phyloP scores from a whole-genome alignment of 805 yeast species.

The Debaryomyces maramus region DNA sequence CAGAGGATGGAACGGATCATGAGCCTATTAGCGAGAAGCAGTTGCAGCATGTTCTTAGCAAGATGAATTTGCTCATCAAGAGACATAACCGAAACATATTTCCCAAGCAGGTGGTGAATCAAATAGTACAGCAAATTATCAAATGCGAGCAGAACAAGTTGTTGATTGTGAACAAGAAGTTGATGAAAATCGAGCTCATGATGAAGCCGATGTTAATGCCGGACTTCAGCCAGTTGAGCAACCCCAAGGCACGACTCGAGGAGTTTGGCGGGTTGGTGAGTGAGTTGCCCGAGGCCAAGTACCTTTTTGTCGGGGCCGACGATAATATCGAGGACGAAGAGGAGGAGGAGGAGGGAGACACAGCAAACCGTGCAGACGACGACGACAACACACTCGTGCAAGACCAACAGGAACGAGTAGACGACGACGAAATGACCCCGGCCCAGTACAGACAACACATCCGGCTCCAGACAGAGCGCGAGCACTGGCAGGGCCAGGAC shows the following conservation, averaged over 20 bases:
- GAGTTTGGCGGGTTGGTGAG: conserved; percentile 25
- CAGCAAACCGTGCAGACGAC: conserved; percentile 5
- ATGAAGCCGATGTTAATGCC: conserved; percentile 31
- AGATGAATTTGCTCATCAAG: conserved; percentile 22
- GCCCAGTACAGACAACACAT: not conserved
- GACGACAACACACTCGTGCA: conserved; percentile 14
- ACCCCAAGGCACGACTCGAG: conserved; percentile 13
- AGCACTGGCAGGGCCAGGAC: conserved; percentile 2
- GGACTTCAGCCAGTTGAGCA: conserved; percentile 16
- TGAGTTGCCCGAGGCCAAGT: conserved; percentile 35
- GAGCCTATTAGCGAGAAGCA: conserved; percentile 10
- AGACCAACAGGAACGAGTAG: conserved; percentile 19
- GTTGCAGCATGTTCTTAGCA: conserved; percentile 20
- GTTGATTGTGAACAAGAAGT: conserved; percentile 25
- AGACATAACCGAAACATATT: conserved; percentile 29
- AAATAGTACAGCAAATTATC: conserved; percentile 36
- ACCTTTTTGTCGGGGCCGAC: conserved; percentile 18
- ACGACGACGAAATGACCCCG: conserved; percentile 1
- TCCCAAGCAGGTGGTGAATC: conserved; percentile 32
- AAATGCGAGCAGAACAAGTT: conserved; percentile 33
- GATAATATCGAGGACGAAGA: conserved; percentile 9
- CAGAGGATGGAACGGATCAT: conserved; percentile 7
- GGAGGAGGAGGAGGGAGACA: conserved; percentile 6
- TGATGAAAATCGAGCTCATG: conserved; percentile 19
- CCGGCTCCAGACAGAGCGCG: not conserved